These are phyloP conservation scores for Aspergillus carbonarius DNA, from an alignment of 2,329 filamentous ascomycete species.

Conservation along the genomic window DNA sequence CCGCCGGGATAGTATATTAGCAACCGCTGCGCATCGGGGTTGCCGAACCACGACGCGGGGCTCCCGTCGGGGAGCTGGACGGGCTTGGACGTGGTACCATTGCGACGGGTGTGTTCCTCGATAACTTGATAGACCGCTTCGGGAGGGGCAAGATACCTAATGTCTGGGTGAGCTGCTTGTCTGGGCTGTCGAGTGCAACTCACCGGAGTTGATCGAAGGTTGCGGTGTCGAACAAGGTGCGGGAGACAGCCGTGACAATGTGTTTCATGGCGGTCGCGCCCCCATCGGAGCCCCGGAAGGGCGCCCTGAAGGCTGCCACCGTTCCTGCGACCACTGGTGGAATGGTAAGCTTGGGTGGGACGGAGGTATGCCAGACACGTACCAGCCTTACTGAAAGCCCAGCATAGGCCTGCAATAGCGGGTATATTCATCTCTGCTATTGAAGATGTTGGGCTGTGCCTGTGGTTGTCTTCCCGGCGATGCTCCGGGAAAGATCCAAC, in stretches of 20 bases:
- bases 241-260: not conserved
- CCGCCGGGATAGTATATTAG: not conserved
- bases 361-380: not conserved
- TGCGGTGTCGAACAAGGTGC: not conserved
- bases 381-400: not conserved
- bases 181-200: not conserved
- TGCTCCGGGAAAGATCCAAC: no score
- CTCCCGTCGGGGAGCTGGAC: not conserved
- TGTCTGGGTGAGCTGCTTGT: not conserved
- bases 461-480: not conserved
- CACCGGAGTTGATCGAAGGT: not conserved
- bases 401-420: not conserved
- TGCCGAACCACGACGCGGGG: not conserved
- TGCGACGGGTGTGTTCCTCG: not conserved
- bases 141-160: not conserved
- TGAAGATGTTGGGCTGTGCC: not conserved
- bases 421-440: not conserved
- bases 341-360: not conserved
- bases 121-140: not conserved
- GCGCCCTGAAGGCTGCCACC: not conserved
- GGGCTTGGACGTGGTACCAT: not conserved
- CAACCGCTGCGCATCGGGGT: not conserved
- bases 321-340: not conserved
- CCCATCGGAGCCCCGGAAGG: not conserved
- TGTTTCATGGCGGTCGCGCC: not conserved